These are phyloP conservation scores for Amanita polypyramis DNA, from an alignment of 768 basidiomycete genomes.

Conservation along the genomic window DNA sequence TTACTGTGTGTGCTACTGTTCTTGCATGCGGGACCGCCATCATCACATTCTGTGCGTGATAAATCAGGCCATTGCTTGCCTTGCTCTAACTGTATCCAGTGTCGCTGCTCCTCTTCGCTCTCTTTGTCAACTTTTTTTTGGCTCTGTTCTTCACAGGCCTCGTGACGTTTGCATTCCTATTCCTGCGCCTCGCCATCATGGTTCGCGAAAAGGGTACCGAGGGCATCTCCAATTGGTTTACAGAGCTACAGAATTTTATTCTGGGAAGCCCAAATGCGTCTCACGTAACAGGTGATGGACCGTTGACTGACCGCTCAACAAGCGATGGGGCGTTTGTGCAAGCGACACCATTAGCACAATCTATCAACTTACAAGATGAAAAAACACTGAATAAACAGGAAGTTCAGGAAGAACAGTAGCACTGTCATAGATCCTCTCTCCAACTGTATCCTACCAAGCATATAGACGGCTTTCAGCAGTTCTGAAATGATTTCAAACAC, in stretches of 20 bases:
- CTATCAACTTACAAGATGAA: background rate
- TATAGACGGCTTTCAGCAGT: no score
- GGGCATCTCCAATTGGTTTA: constrained; percentile 18
- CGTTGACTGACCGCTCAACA: background rate
- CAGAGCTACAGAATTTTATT: constrained; percentile 1
- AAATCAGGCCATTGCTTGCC: background rate
- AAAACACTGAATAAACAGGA: background rate
- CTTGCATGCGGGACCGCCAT: constrained; percentile 21
- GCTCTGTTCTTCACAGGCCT: constrained; percentile 23
- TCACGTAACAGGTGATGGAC: background rate
- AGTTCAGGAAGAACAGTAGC: background rate
- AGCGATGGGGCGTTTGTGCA: background rate
- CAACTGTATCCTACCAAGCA: background rate
- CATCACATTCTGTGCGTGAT: constrained; percentile 20
- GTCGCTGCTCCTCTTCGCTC: constrained; percentile 20
- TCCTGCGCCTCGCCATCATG: constrained; percentile 22
- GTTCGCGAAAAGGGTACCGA: constrained; percentile 21
- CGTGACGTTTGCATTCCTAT: constrained; percentile 20
- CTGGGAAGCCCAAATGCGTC: background rate
- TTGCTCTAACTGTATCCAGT: constrained; percentile 16
- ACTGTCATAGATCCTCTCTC: background rate
- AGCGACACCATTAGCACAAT: background rate
- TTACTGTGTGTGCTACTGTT: constrained; percentile 25
- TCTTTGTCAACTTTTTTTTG: constrained; percentile 22
- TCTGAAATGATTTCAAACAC: no score